These are phyloP conservation scores for Coemansia sp. DNA, from an alignment of 192 early-diverging fungal genomes.

Conservation along the genomic window DNA sequence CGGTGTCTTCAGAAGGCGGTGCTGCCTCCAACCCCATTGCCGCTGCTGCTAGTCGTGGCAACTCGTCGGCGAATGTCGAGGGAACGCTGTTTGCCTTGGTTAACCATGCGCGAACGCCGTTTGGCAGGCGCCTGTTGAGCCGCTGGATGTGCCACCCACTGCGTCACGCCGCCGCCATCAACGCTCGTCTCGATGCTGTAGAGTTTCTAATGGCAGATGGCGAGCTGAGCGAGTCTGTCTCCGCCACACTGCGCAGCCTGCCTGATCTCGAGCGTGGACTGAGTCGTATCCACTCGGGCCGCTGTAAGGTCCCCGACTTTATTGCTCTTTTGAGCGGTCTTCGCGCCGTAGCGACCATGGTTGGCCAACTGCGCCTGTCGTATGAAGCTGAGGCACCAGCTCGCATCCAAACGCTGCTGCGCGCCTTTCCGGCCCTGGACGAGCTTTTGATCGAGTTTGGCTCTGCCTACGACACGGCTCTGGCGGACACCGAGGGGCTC, in stretches of 20 bases:
- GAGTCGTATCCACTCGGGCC: constrained; percentile 83
- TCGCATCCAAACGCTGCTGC: constrained; percentile 29
- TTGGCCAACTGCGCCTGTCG: constrained; percentile 11
- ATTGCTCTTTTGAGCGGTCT: constrained; percentile 65
- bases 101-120: constrained; percentile 82
- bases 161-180: constrained; percentile 65
- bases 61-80: constrained; percentile 29
- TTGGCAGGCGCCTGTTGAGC: constrained; percentile 80
- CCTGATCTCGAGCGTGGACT: constrained; percentile 91
- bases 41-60: not conserved
- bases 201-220: constrained; percentile 70
- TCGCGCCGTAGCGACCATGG: constrained; percentile 37
- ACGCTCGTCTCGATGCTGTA: constrained; percentile 82
- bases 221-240: constrained; percentile 57
- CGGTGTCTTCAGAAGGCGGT: constrained; percentile 72
- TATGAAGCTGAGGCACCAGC: constrained; percentile 14
- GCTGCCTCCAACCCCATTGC: not conserved
- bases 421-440: constrained; percentile 62
- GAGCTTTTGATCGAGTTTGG: constrained; percentile 70
- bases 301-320: constrained; percentile 86
- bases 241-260: constrained; percentile 55
- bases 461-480: constrained; percentile 70
- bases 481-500: constrained; percentile 61
- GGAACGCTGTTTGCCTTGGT: constrained; percentile 87
- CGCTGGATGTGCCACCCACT: constrained; percentile 92